Base-by-base conservation (phyloP, 129 eudicot species). In the Pseudognaphalium luteoalbum region DNA sequence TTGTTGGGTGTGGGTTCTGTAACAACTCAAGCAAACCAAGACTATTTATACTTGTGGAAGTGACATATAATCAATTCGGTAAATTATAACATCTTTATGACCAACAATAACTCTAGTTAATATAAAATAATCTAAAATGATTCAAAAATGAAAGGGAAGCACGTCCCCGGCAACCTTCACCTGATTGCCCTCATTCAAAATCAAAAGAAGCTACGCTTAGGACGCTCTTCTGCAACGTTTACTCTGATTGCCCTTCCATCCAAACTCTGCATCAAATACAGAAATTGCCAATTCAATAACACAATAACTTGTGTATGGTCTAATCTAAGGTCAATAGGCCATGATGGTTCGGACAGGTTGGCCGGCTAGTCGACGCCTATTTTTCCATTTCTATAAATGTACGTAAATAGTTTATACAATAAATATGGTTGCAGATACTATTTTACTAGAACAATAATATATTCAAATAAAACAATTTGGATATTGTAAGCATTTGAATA, bases 191-290 rank as follows among this genome's bases (percentile, higher is more conserved):
- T 25, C 66, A 25, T 61, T 25, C 66, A 61, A 61, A 61, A 25
- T 61, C n/a, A 61, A 30, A 61, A 88, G 44, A 84, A 79, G 81
- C 54, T 42, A 14, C 87, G 89, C 76, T 82, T 81, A 17, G 85
- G 87, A 64, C 88, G 87, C n/a, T 88, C 94, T 76, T 86, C 87
- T 4, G 97, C 97, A 42, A 82, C 85, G 44, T 87, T 91, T 67
- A 89, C 97, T 72, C 85, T 83, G 39, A 91, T 83, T 20, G 85
- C 83, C 75, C 97, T 89, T 54, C 97, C 97, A 56, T 85, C 96
- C 86, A 91, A 83, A 59, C 50, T 77, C 97, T 88, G 92, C 87
- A 82, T 17, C 78, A 76, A 44, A 84, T 30, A 74, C 67, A 54
- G 33, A 74, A 59, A 41, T 59, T 52, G 74, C 35, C 15, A 41